Percentiles rank a stretch among this genome's conserved stretches.
phyloP scores from a whole-genome alignment of 2,329 filamentous ascomycete species.

The Fusarium napiforme region DNA sequence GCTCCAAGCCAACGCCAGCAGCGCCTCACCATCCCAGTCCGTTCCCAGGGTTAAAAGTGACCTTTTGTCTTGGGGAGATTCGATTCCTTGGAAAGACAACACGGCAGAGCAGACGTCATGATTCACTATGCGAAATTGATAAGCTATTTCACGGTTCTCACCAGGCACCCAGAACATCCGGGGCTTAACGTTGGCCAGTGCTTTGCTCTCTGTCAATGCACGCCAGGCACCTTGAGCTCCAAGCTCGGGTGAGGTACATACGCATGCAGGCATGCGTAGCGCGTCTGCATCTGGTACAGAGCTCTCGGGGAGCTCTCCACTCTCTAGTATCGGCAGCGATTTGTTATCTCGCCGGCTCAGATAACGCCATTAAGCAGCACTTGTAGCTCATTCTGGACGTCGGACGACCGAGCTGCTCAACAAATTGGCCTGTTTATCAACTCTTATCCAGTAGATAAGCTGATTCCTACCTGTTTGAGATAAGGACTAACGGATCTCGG shows the following conservation, averaged over 20 bases:
- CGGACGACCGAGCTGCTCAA: constrained; percentile 7
- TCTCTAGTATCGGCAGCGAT: constrained; percentile 22
- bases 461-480: constrained; percentile 7
- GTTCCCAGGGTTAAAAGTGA: constrained; percentile 27
- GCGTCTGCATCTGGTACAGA: constrained; percentile 10
- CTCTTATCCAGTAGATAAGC: constrained; percentile 14
- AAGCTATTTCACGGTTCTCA: constrained; percentile 1
- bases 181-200: constrained; percentile 2
- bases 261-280: constrained; percentile 7
- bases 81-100: constrained; percentile 33
- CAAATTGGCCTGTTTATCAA: constrained; percentile 9
- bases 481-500: constrained; percentile 15
- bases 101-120: constrained; percentile 29
- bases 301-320: constrained; percentile 28
- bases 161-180: constrained; percentile 8
- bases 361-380: constrained; percentile 44
- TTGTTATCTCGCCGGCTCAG: constrained; percentile 38
- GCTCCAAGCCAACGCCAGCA: constrained; percentile 29
- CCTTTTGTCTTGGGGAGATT: constrained; percentile 18
- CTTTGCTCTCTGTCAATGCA: constrained; percentile 20
- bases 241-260: constrained; percentile 29
- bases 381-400: constrained; percentile 39
- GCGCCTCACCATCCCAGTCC: constrained; percentile 35
- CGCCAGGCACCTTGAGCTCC: constrained; percentile 14
- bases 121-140: constrained; percentile 20